Evolutionary conservation across 768 basidiomycete genomes (phyloP).

Genomic region (Tricholoma flavovirens): DNA sequence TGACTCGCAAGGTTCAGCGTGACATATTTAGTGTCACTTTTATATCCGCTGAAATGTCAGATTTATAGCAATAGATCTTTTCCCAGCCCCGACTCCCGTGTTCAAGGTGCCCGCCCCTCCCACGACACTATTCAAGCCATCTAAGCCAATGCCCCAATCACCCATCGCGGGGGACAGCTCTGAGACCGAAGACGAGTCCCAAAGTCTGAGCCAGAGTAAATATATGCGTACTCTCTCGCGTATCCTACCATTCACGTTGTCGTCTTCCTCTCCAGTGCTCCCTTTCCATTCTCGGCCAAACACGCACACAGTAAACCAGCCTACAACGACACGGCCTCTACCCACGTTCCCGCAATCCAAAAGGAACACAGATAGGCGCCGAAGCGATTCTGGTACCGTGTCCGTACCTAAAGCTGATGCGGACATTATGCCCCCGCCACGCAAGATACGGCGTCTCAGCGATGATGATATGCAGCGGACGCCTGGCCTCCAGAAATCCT

Average conservation of each 20-base stretch:
- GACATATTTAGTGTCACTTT: background rate
- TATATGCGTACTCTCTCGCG: background rate
- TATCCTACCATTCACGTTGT: background rate
- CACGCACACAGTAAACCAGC: constrained; percentile 1
- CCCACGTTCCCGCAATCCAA: background rate
- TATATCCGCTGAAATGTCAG: background rate
- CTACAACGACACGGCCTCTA: background rate
- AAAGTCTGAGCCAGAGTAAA: constrained; percentile 12
- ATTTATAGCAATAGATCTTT: constrained; percentile 3
- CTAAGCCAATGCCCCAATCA: background rate
- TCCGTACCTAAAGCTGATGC: constrained; percentile 14
- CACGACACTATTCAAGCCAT: background rate
- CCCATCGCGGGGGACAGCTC: constrained; percentile 9
- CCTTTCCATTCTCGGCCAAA: background rate
- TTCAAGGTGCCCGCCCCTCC: constrained; percentile 10
- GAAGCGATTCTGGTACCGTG: constrained; percentile 3
- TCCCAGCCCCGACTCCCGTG: background rate
- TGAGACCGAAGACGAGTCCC: constrained; percentile 17
- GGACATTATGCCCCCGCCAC: constrained; percentile 7
- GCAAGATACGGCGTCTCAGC: constrained; percentile 11
- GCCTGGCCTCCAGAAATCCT: background rate
- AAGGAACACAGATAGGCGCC: constrained; percentile 1
- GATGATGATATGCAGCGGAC: background rate
- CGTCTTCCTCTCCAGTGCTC: background rate
- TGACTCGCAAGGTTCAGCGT: constrained; percentile 32